phyloP scores from a whole-genome alignment of 73 alveolate species.

The Diophrys appendiculata region DNA sequence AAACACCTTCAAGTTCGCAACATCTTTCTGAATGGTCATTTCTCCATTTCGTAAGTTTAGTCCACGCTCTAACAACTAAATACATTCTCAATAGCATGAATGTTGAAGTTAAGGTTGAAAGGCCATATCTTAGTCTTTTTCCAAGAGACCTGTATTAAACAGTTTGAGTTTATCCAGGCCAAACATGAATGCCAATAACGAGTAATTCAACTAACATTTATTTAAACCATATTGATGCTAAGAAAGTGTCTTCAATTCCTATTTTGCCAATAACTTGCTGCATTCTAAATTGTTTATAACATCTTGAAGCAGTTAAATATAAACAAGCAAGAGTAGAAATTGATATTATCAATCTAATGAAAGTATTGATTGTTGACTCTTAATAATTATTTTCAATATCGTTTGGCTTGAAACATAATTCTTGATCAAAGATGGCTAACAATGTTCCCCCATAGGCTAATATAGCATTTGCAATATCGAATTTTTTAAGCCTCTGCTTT shows the following conservation, averaged over 20 bases:
- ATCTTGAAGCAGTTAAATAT: not conserved
- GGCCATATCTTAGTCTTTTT: not conserved
- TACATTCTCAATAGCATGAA: conserved; percentile 17
- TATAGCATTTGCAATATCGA: not conserved
- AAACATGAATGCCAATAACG: not conserved
- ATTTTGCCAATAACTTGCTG: not conserved
- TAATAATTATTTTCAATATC: not conserved
- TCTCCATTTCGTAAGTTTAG: conserved; percentile 31
- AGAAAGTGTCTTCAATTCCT: not conserved
- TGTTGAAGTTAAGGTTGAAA: not conserved
- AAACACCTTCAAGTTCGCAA: conserved; percentile 33
- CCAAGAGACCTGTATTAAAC: not conserved
- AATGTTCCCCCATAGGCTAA: not conserved
- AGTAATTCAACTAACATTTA: not conserved
- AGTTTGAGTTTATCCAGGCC: not conserved
- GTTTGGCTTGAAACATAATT: not conserved
- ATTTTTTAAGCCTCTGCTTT: no score
- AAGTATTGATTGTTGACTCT: not conserved
- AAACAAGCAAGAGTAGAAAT: not conserved
- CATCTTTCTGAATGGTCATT: conserved; percentile 2
- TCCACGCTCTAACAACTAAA: conserved; percentile 14
- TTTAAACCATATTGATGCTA: not conserved
- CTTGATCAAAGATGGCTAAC: not conserved
- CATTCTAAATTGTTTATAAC: not conserved
- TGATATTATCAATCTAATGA: not conserved